These are phyloP conservation scores for slime mould (Dictyostelium discoideum) DNA, from an alignment of 78 protist genomes.

Conservation along the genomic window DNA sequence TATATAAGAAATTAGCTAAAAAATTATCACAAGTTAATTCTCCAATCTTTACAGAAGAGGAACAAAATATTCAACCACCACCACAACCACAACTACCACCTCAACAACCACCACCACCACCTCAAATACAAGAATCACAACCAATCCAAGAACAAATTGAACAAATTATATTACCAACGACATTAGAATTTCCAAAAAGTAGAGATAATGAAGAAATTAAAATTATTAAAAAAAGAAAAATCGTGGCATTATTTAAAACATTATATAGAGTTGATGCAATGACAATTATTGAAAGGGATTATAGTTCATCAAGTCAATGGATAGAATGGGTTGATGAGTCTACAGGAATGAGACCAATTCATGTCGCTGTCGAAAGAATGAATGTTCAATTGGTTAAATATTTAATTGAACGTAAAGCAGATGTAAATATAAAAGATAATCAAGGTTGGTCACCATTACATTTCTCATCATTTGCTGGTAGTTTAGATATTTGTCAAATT, in stretches of 20 bases:
- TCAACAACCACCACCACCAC: slow-evolving; percentile 13
- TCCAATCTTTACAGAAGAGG: neutral
- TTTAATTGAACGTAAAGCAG: slow-evolving; percentile 32
- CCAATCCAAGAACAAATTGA: neutral
- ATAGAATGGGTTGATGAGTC: slow-evolving; percentile 60
- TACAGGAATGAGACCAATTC: slow-evolving; percentile 73
- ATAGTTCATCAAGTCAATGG: slow-evolving; percentile 22
- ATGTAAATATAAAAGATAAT: slow-evolving; percentile 30
- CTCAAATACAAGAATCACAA: neutral
- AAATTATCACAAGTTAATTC: neutral
- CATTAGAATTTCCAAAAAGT: neutral
- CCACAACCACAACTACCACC: neutral
- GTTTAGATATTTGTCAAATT: slow-evolving; percentile 42
- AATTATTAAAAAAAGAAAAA: slow-evolving; percentile 14
- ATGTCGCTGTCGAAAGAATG: slow-evolving; percentile 23
- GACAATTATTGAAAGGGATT: slow-evolving; percentile 4
- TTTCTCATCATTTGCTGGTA: slow-evolving; percentile 68
- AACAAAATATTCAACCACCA: neutral
- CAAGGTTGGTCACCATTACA: slow-evolving; percentile 81
- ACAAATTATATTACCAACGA: neutral
- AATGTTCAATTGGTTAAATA: slow-evolving; percentile 32
- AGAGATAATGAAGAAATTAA: slow-evolving; percentile 14
- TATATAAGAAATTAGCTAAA: slow-evolving; percentile 36
- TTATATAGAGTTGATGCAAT: slow-evolving; percentile 16
- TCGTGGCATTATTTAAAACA: slow-evolving; percentile 9